Percentiles rank a stretch among this genome's conserved stretches.
phyloP scores from a whole-genome alignment of 768 basidiomycete species.

The Pleurotus citrinopileatus region DNA sequence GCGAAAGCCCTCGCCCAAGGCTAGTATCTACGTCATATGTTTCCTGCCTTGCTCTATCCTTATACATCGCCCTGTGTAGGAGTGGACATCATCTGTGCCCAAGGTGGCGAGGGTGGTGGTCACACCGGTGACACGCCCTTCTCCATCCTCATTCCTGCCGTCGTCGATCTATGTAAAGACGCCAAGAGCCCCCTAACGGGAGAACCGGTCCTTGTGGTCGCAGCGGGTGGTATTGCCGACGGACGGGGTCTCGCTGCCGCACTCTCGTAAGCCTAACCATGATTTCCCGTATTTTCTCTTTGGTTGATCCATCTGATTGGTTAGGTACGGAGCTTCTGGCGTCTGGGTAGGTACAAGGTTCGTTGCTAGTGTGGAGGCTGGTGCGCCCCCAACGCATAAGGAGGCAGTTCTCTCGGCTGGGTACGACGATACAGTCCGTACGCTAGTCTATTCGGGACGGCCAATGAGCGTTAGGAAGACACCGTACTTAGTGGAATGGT shows the following conservation, averaged over 20 bases:
- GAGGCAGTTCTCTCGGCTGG: constrained; percentile 63
- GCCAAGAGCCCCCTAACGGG: constrained; percentile 76
- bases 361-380: constrained; percentile 78
- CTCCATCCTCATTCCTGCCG: constrained; percentile 78
- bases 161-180: constrained; percentile 74
- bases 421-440: constrained; percentile 73
- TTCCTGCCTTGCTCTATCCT: not conserved
- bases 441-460: constrained; percentile 73
- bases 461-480: constrained; percentile 83
- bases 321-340: constrained; percentile 76
- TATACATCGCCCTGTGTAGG: constrained; percentile 34
- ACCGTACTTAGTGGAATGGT: constrained; percentile 76
- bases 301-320: not conserved
- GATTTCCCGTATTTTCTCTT: not conserved
- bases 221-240: constrained; percentile 83
- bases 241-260: constrained; percentile 78
- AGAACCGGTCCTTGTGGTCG: constrained; percentile 72
- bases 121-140: constrained; percentile 85
- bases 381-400: constrained; percentile 73
- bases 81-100: constrained; percentile 89
- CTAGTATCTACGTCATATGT: constrained; percentile 15
- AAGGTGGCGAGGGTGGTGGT: constrained; percentile 86
- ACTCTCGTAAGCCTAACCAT: constrained; percentile 45
- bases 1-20: constrained; percentile 73
- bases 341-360: constrained; percentile 91